phyloP scores from a whole-genome alignment of 331 rosid genomes.

The Cydonia oblonga region DNA sequence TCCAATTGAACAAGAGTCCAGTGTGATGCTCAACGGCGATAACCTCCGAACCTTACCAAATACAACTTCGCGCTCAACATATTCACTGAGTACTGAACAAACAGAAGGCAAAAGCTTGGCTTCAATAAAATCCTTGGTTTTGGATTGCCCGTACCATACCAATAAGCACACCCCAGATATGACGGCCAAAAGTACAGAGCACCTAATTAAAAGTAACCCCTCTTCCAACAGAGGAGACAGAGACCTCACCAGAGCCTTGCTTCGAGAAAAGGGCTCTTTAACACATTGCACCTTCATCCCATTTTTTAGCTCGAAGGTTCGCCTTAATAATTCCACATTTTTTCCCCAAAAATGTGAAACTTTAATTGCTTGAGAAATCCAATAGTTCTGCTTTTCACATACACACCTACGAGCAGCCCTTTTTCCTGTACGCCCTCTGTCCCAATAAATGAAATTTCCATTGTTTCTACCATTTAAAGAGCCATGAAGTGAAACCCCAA shows the following conservation, averaged over 20 bases:
- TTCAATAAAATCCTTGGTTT: slow-evolving; percentile 62
- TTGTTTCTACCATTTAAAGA: slow-evolving; percentile 28
- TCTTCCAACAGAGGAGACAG: slow-evolving; percentile 53
- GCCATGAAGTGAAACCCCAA: slow-evolving; percentile 39
- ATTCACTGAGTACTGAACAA: slow-evolving; percentile 60
- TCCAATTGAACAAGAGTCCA: slow-evolving; percentile 76
- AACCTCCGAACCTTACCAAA: slow-evolving; percentile 72
- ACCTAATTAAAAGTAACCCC: slow-evolving; percentile 62
- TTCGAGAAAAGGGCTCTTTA: slow-evolving; percentile 40
- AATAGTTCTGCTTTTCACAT: slow-evolving; percentile 35
- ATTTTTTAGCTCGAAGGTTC: slow-evolving; percentile 27
- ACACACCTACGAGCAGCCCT: slow-evolving; percentile 27
- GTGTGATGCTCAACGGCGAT: slow-evolving; percentile 74
- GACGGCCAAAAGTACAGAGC: slow-evolving; percentile 52
- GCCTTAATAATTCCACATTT: slow-evolving; percentile 49
- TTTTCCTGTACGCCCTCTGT: slow-evolving; percentile 22
- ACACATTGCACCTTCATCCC: slow-evolving; percentile 48
- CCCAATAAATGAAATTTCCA: slow-evolving; percentile 22
- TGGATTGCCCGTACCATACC: slow-evolving; percentile 71
- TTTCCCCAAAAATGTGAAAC: slow-evolving; percentile 48
- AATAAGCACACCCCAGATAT: slow-evolving; percentile 68
- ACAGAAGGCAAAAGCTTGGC: slow-evolving; percentile 60
- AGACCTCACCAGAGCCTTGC: slow-evolving; percentile 38
- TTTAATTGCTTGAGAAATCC: slow-evolving; percentile 38
- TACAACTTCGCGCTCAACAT: slow-evolving; percentile 56